Evolutionary conservation across 495 filamentous ascomycete species (phyloP), one percentile per base, ranked within the genome.

Genomic region (Penicillium dipodomyicola): DNA sequence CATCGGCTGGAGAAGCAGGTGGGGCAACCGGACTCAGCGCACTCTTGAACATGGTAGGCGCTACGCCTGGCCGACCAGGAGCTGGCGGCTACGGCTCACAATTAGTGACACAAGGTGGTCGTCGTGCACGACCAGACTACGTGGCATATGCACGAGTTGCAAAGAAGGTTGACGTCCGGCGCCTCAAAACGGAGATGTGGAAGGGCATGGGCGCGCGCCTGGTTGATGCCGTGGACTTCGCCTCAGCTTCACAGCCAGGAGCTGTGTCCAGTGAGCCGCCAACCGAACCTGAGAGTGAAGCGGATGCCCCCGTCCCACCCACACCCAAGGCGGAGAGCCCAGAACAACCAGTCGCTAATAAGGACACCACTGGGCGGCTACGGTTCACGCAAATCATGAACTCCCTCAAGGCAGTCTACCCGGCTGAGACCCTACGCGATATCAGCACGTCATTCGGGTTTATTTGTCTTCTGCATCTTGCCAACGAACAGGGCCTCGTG

Each of bases 361-460:
- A 75, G 40, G 72, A 75, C 29, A 72, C 79, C 25, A 72, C 79
- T 29, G 73, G 63, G n/a, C 65, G 77, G 1, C 74, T 96, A 61
- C 90, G 86, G 62, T 98, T 98, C 75, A 97, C 94, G 0, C 72
- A 83, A 4, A 84, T 97, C 54, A 95, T 99, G 84, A 94, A 96
- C 68, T 83, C 84, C 45, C 78, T 99, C 20, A 88, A 94, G 71
- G 70, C 75, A 3, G 92, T 96, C 1, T 99, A 99, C 66, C 87
- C 91, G 14, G 84, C 87, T 64, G 81, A 88, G 55, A 80, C 81
- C 27, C 88, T 99, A 81, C 85, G 85, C 37, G 95, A 99, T 73
- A 99, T 99, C 67, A 96, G 91, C 37, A 99, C 95, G 1, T 91
- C 87, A 48, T 99, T 87, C 69, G 96, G 95, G 65, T 99, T 99